Conservation (phyloP, 2,329 filamentous ascomycete genomes). For the Pleomassaria siparia region DNA sequence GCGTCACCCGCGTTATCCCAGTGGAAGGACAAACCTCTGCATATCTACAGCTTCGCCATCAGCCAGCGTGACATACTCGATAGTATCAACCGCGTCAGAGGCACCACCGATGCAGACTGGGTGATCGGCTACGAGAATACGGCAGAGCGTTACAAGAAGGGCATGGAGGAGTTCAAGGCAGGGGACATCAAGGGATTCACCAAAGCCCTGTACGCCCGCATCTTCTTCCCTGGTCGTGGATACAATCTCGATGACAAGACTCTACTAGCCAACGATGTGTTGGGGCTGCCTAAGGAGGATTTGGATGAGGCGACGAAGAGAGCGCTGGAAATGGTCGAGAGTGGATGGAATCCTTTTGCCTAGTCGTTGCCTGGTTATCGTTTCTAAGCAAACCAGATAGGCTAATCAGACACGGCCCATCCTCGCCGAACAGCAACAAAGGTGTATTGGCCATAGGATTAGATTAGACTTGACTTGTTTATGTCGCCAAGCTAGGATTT, state of each 20-base stretch:
- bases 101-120: slow-evolving; percentile 63
- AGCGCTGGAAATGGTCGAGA: slow-evolving; percentile 50
- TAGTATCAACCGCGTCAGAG: slow-evolving; percentile 60
- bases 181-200: slow-evolving; percentile 48
- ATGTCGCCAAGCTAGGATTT: too few species aligned
- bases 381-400: neutral
- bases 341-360: slow-evolving; percentile 12
- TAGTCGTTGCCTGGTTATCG: neutral
- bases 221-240: slow-evolving; percentile 17
- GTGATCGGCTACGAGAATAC: slow-evolving; percentile 53
- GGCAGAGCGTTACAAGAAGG: slow-evolving; percentile 54
- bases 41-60: slow-evolving; percentile 55
- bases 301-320: slow-evolving; percentile 59
- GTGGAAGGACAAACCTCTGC: slow-evolving; percentile 4
- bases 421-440: neutral
- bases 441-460: neutral
- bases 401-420: neutral
- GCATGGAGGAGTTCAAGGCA: slow-evolving; percentile 49
- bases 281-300: slow-evolving; percentile 60
- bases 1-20: slow-evolving; percentile 8
- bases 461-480: too few species aligned
- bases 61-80: slow-evolving; percentile 67
- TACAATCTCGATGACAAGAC: slow-evolving; percentile 19
- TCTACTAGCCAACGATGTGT: slow-evolving; percentile 50
- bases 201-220: slow-evolving; percentile 48